phyloP scores from a whole-genome alignment of 2,329 filamentous ascomycete genomes.

The Cordyceps cateniannulata region DNA sequence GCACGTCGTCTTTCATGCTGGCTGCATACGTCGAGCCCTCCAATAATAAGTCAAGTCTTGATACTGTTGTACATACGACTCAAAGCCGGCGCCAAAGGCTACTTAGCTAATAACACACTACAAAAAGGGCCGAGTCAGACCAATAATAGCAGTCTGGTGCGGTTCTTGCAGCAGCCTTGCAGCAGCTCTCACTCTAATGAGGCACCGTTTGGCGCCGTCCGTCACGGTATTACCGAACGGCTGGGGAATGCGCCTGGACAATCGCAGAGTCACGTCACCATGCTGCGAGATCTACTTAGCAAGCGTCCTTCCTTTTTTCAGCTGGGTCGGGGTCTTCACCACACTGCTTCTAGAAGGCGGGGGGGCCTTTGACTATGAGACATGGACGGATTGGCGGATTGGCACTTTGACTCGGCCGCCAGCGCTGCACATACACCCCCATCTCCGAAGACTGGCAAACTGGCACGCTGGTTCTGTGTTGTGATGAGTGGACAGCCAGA shows the following conservation, averaged over 20 bases:
- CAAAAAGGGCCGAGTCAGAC: background rate
- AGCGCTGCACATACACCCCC: too few species aligned
- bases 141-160: background rate
- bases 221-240: background rate
- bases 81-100: background rate
- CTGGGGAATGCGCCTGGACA: background rate
- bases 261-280: constrained; percentile 1
- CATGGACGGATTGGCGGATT: background rate
- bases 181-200: background rate
- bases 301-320: background rate
- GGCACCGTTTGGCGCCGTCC: background rate
- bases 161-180: constrained; percentile 2
- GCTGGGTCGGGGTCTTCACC: constrained; percentile 11
- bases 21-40: background rate
- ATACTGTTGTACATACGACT: background rate
- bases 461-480: too few species aligned
- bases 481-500: too few species aligned
- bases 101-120: background rate
- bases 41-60: background rate
- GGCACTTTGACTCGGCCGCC: background rate
- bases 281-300: constrained; percentile 5
- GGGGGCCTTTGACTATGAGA: background rate
- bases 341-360: constrained; percentile 13
- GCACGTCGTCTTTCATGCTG: background rate
- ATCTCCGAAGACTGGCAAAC: too few species aligned